Conservation (phyloP, 2,329 filamentous ascomycete genomes). For the Alternaria incomplexa region DNA sequence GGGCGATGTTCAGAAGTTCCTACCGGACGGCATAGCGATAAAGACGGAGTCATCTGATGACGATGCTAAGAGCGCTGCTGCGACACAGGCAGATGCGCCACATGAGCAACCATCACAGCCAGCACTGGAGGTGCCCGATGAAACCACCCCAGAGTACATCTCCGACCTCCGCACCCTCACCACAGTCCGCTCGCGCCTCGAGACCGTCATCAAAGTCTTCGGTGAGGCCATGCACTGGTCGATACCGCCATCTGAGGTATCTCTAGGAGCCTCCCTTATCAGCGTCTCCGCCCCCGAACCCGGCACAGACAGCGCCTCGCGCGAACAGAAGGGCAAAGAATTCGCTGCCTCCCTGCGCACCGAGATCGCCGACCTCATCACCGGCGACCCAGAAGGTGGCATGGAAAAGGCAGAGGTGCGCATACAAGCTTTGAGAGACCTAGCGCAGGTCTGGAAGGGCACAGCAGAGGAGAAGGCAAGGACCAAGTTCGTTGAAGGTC, state of each 20-base stretch:
- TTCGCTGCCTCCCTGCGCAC: slow-evolving; percentile 72
- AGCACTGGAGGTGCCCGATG: slow-evolving; percentile 1
- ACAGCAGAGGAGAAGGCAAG: slow-evolving; percentile 92
- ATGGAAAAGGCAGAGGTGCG: slow-evolving; percentile 75
- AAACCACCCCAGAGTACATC: slow-evolving; percentile 61
- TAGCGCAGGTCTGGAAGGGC: slow-evolving; percentile 89
- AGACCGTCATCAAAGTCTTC: slow-evolving; percentile 88
- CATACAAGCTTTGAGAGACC: slow-evolving; percentile 76
- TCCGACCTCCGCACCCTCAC: slow-evolving; percentile 81
- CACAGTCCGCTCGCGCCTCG: slow-evolving; percentile 80
- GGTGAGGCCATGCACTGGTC: slow-evolving; percentile 96
- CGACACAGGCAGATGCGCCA: background rate
- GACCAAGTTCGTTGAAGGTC: slow-evolving; percentile 76
- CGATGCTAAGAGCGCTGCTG: slow-evolving; percentile 1
- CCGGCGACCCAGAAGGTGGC: slow-evolving; percentile 61
- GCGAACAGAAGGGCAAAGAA: slow-evolving; percentile 86
- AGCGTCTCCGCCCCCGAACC: slow-evolving; percentile 87
- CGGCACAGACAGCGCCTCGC: slow-evolving; percentile 68
- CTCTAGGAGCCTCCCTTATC: slow-evolving; percentile 82
- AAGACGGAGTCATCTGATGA: slow-evolving; percentile 8
- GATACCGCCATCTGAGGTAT: slow-evolving; percentile 85
- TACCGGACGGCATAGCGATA: slow-evolving; percentile 56
- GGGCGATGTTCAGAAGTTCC: slow-evolving; percentile 75
- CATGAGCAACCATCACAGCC: background rate
- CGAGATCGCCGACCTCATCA: slow-evolving; percentile 74